Base-by-base conservation (phyloP, 768 basidiomycete species). In the Phlebiopsis gigantea region DNA sequence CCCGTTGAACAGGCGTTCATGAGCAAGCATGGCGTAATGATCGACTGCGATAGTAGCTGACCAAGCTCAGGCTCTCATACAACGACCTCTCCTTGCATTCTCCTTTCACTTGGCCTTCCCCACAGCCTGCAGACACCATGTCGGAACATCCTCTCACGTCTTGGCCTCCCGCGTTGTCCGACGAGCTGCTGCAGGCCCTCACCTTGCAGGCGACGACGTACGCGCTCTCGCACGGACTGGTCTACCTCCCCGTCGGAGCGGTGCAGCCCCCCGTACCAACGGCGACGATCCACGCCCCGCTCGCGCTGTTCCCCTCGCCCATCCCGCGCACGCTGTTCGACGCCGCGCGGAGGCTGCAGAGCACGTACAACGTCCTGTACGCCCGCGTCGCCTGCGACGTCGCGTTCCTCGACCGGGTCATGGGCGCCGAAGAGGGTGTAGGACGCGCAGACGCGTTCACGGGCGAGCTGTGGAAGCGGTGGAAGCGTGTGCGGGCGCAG, bases 231-330 rank as follows among this genome's bases (percentile, higher is more conserved):
- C 87, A 89, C 68, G 90, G 91, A 6, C 77, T 98, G 26, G 74
- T 88, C n/a, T 92, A 91, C 68, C 84, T 93, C 19, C 90, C 90
- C 9, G 73, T 79, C 2, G 69, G 73, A 1, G 62, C 74, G 2
- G 57, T 63, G 8, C 74, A 69, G 29, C 79, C 84, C 56, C 73
- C 83, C 1, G 65, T 73, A 24, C 83, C 87, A 1, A 81, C 82
- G 10, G 82, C 85, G n/a, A 86, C 85, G 0, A 90, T 95, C 62
- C 90, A 97, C 67, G 95, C 94, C 0, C 97, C 97, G 0, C 73
- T 98, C 60, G 80, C 95, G 0, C 76, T 99, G 41, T 81, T 94
- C 62, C 96, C 97, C 1, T 83, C 92, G 0, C 92, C 94, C 0
- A 82, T 97, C 61, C 94, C 96, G 1, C 78, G 87, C 14, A 55